Base-by-base conservation (phyloP, 164 flowering plant species). In the Hamamelis virginiana region DNA sequence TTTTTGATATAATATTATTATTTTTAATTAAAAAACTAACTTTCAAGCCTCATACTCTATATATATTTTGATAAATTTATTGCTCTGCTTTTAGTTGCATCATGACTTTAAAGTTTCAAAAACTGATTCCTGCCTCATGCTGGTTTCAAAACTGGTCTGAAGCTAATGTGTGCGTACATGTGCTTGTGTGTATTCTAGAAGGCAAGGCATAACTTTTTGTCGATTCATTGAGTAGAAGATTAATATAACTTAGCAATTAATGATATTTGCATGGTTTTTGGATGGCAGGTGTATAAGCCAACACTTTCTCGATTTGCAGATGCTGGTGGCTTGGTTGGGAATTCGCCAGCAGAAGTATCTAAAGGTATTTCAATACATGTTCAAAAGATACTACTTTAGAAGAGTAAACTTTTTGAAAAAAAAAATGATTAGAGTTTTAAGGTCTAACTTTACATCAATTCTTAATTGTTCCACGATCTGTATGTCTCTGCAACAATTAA, bases 231-330 rank as follows among this genome's bases (percentile, higher is more conserved):
- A 38, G 47, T 33, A 50, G 16, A 26, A 16, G n/a, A 38, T 41
- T 14, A 57, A 56, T 23, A 33, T 69, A 56, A 4, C 12, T n/a
- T 22, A 57, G 8, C 10, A 64, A 67, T 21, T 21, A 13, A 59
- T 13, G 1, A 22, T 48, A n/a, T n/a, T 21, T 51, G 21, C 16
- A 16, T 33, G 68, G 15, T 65, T 16, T 70, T 60, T 57, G 62
- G 43, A 52, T 66, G 67, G 58, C 75, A 96, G 99, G 99, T 90
- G n/a, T 93, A 90, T 75, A 75, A 80, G 74, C 99, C 99, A 74
- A 78, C 97, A 22, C 75, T 90, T 62, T 66, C 84, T 62, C 80
- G 91, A 73, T 96, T 93, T 83, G 79, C 73, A 41, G 75, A 72
- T 79, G 91, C 83, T 64, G 97, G 98, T 78, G 99, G 99, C 62